Base-by-base conservation (phyloP, 441 rosid species). In the Metrosideros polymorpha region DNA sequence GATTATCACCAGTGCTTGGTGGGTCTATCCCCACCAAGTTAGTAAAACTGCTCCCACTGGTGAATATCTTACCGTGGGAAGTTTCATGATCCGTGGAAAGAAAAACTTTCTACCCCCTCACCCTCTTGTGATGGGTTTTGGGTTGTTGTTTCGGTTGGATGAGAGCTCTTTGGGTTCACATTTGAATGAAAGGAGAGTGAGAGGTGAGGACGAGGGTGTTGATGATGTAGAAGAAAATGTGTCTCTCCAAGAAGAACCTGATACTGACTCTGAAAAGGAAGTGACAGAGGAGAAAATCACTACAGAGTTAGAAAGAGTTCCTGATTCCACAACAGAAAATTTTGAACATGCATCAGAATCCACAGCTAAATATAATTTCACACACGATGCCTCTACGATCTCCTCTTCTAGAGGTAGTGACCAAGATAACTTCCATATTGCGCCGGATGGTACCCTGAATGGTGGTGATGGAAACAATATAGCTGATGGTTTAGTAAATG, bases 41-140 rank as follows among this genome's bases (percentile, higher is more conserved):
- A 98, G 95, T 91, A 98, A 98, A 94, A 96, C 98, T 88, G 99
- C 99, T 87, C 99, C 99, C 53, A 96, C 99, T 10, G 99, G 95
- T 85, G 99, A 98, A 91, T 98, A 98, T 90, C 99, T 98, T 61
- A 98, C 99, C 1, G 98, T 92, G 84, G 99, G 99, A 82, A 98
- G 99, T 94, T 98, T 96, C 96, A 98, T 98, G 99, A 94, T 98
- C 76, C 98, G 99, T 77, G 99, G 99, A 83, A 98, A 95, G 92
- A 98, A 98, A 88, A 96, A 98, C 90, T 98, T 94, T 89, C 98
- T 98, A 85, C 99, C 99, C 82, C 99, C 99, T 5, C 97, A 93
- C 88, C 99, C 99, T 88, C 99, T 98, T 87, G 93, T 98, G 83
- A 95, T 98, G 99, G 99, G 99, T 84, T 98, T 98, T 87, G 99